Evolutionary conservation across 306 rosid species (phyloP).

Genomic region (Rosa lucieae): DNA sequence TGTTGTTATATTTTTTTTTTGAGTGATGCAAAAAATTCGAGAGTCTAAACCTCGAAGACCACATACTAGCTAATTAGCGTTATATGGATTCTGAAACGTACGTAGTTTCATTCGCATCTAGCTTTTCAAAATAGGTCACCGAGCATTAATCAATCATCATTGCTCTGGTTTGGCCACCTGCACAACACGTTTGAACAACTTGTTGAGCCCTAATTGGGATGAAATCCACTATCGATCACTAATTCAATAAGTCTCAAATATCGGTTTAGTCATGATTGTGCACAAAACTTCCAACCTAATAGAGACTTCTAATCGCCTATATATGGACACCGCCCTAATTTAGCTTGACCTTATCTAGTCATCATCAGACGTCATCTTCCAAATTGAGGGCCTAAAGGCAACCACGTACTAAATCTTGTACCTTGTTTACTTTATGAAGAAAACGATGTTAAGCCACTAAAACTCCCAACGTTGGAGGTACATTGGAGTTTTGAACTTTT

Average conservation of each 20-base stretch:
- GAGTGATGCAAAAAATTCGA: neutral
- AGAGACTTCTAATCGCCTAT: neutral
- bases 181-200: neutral
- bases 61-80: neutral
- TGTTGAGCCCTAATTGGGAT: neutral
- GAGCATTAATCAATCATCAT: neutral
- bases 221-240: neutral
- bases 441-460: neutral
- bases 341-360: neutral
- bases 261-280: neutral
- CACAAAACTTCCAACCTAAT: neutral
- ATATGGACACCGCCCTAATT: neutral
- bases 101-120: neutral
- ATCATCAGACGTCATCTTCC: constrained; percentile 1
- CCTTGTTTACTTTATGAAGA: neutral
- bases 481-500: neutral
- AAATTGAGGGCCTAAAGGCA: neutral
- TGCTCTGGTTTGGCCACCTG: constrained; percentile 4
- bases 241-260: neutral
- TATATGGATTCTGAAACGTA: neutral
- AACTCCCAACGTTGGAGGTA: neutral
- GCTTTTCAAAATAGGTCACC: neutral
- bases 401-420: neutral
- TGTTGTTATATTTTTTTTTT: no score
- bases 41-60: neutral